A percentile compares a stretch with the other conserved stretches of the same genome.
These are phyloP conservation scores for Russula virescens DNA, from an alignment of 768 basidiomycete species.

Conservation along the genomic window DNA sequence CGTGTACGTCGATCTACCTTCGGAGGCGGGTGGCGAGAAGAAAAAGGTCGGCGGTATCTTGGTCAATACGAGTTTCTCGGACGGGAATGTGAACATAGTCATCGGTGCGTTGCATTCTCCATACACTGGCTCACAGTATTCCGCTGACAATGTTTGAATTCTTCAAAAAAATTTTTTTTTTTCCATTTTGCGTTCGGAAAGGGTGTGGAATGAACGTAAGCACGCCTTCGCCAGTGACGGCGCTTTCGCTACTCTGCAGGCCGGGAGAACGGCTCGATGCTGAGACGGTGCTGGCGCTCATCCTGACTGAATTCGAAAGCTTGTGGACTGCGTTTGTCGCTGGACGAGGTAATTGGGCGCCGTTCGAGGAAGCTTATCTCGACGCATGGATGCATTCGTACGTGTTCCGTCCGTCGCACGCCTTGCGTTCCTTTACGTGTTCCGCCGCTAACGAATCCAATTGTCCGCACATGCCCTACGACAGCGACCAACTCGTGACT, in stretches of 20 bases:
- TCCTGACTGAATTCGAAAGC: slow-evolving; percentile 69
- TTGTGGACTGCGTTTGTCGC: slow-evolving; percentile 74
- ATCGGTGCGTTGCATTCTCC: slow-evolving; percentile 51
- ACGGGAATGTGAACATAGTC: slow-evolving; percentile 66
- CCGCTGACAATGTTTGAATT: neutral
- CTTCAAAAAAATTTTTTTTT: no score
- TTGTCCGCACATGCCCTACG: neutral
- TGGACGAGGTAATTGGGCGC: slow-evolving; percentile 63
- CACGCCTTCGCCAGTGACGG: slow-evolving; percentile 76
- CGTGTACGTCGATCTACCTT: slow-evolving; percentile 60
- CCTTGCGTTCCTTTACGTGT: neutral
- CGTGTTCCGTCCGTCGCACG: slow-evolving; percentile 33
- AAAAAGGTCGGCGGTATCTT: slow-evolving; percentile 90
- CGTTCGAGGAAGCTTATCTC: slow-evolving; percentile 77
- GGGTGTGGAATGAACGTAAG: slow-evolving; percentile 88
- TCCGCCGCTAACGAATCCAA: neutral
- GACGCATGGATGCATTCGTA: slow-evolving; percentile 89
- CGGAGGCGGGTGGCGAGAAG: slow-evolving; percentile 35
- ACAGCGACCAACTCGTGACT: slow-evolving; percentile 76
- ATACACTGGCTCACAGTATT: neutral
- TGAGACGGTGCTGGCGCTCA: slow-evolving; percentile 68
- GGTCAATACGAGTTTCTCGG: slow-evolving; percentile 80
- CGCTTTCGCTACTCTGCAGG: slow-evolving; percentile 64
- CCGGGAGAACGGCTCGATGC: slow-evolving; percentile 44
- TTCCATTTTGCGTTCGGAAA: slow-evolving; percentile 28